These are phyloP conservation scores for Globomyces sp. DNA, from an alignment of 371 early-diverging fungal genomes.

Conservation along the genomic window DNA sequence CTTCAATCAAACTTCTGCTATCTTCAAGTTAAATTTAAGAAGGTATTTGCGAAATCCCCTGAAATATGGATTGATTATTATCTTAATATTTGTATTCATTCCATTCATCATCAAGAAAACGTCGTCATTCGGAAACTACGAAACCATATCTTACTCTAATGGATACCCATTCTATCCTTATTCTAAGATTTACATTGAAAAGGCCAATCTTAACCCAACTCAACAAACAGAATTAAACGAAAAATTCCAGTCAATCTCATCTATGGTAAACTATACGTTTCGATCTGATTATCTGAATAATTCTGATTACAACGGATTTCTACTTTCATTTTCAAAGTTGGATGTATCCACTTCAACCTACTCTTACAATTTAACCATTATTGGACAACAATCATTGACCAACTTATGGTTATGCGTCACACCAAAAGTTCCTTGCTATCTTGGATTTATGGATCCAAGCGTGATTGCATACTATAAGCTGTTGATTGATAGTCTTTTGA, in stretches of 20 bases:
- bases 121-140: neutral
- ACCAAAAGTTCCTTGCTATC: neutral
- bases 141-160: neutral
- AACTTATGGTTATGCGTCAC: neutral
- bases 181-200: neutral
- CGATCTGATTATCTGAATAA: neutral
- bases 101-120: slow-evolving; percentile 1
- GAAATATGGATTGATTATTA: neutral
- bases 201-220: neutral
- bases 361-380: neutral
- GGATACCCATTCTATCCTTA: too few relatives aligned
- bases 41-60: neutral
- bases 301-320: neutral
- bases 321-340: neutral
- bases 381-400: neutral
- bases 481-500: neutral
- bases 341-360: neutral
- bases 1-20: neutral
- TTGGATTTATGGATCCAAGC: neutral
- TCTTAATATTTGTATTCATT: neutral
- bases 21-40: neutral
- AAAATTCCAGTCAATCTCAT: neutral
- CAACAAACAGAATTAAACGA: neutral
- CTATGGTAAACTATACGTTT: neutral
- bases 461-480: neutral